Evolutionary conservation across 208 protist species (phyloP), one percentile per base, ranked within the genome.

Genomic region (Angomonas desouzai): DNA sequence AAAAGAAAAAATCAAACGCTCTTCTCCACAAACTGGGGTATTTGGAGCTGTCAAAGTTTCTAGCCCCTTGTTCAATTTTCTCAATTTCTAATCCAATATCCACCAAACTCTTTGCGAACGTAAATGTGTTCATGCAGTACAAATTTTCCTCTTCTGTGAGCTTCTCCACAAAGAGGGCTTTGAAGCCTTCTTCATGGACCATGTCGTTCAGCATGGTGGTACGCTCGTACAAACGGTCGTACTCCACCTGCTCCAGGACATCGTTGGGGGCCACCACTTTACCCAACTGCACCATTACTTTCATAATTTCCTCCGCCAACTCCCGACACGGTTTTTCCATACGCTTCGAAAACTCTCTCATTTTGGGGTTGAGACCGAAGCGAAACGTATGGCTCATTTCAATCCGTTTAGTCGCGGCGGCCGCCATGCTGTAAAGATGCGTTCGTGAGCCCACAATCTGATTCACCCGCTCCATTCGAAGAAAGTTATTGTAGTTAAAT

Each of bases 1-100:
- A 51, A 22, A 92, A 71, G 58, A 87, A 78, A 48, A 92, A 92
- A 27, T 89, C 70, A 20, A 74, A 40, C 1, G 76, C 62, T 13
- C 80, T 75, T 11, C 49, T 75, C 28, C 32, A 70, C 4, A 73
- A 27, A 1, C 66, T 77, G 1, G 74, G 76, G 62, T 88, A 92
- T 55, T 76, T 72, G 30, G 53, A 67, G 0, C 58, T 66, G 47
- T 92, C 78, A 58, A 89, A 88, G 48, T 81, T 76, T 32, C 65
- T 65, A 64, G 77, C 76, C 32, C 47, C 23, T 23, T 74, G 53
- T 48, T 77, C 80, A 27, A 83, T 76, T 53, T 76, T 66, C 34
- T 76, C 61, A 33, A 92, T 23, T 45, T 87, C 77, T 25, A 63
- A 36, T 3, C 77, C 70, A 43, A 92, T 79, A 49, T 79, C 68